Base-by-base conservation (phyloP, 2,329 filamentous ascomycete species). In the Akanthomyces muscarius region DNA sequence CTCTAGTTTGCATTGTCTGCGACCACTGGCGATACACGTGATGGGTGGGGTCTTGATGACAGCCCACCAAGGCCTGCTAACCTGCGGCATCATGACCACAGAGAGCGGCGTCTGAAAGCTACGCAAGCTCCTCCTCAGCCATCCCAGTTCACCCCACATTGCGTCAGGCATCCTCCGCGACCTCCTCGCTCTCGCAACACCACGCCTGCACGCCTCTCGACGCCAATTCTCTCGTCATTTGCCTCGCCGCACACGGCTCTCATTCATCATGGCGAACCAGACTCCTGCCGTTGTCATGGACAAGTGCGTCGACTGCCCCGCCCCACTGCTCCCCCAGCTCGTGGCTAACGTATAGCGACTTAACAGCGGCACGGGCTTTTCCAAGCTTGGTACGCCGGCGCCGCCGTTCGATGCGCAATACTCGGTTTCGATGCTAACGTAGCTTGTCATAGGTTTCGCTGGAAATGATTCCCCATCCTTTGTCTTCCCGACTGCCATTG, bases 231-330 rank as follows among this genome's bases (percentile, higher is more conserved):
- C 44, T 28, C 60, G 56, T 56, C 48, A n/a, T 48, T 44, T 5
- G 10, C 23, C 57, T 47, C 51, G 44, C 58, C 44, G 50, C 64
- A 63, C 66, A 68, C 67, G 69, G 67, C 69, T 25, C 65, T 62
- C 60, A 62, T 58, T 68, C 71, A 71, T 64, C 71, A 99, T 99
- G 95, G 94, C 95, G 76, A 90, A 90, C 82, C 94, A 98, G 87
- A 98, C 95, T 76, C 95, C 95, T 73, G 95, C 95, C 91, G 95
- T 99, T 97, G 95, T 99, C 92, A 99, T 99, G 94, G 95, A 99
- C 95, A 99, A 99, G 95, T 97, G 89, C 81, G 92, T 85, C 72
- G 66, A 76, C 73, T 68, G 71, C 72, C 71, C 73, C 71, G 70
- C 60, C 42, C 52, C 51, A 41, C 51, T 51, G 16, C 51, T 8